phyloP scores from a whole-genome alignment of 2,329 filamentous ascomycete species.

The Paracoccidioides brasiliensis region DNA sequence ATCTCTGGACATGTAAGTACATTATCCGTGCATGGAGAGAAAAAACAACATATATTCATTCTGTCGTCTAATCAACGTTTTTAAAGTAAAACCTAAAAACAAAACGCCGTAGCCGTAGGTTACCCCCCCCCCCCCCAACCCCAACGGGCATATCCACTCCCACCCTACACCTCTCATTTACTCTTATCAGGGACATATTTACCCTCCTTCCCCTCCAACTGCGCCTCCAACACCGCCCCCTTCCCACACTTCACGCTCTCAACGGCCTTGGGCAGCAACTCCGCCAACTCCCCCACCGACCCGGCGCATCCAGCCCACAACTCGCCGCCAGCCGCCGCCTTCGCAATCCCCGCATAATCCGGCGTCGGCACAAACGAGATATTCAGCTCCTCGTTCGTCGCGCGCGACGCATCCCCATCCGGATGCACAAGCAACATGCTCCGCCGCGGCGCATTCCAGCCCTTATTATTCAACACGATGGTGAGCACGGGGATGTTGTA shows the following conservation, averaged over 20 bases:
- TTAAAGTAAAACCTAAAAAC: no score
- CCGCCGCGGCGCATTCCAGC: slow-evolving; percentile 53
- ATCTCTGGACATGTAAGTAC: no score
- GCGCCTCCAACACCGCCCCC: slow-evolving; percentile 50
- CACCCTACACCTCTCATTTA: slow-evolving; percentile 10
- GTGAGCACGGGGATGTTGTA: slow-evolving; percentile 55
- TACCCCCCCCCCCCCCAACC: neutral
- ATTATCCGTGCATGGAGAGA: no score
- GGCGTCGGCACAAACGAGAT: slow-evolving; percentile 54
- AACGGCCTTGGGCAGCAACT: slow-evolving; percentile 44
- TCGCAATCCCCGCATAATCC: slow-evolving; percentile 55
- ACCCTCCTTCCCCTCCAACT: slow-evolving; percentile 43
- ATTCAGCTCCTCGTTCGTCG: slow-evolving; percentile 51
- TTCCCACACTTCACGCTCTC: slow-evolving; percentile 43
- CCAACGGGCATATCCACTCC: neutral
- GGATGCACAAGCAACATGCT: slow-evolving; percentile 54
- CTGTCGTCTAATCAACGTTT: no score
- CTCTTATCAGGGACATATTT: slow-evolving; percentile 36
- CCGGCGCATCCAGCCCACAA: slow-evolving; percentile 48
- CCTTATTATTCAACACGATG: slow-evolving; percentile 57
- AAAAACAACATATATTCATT: no score
- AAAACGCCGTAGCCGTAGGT: no score
- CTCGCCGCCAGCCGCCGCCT: slow-evolving; percentile 49
- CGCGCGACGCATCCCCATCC: slow-evolving; percentile 47
- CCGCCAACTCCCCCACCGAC: slow-evolving; percentile 43